Evolutionary conservation across 2,329 filamentous ascomycete genomes (phyloP).

Genomic region (Neonectria ditissima): DNA sequence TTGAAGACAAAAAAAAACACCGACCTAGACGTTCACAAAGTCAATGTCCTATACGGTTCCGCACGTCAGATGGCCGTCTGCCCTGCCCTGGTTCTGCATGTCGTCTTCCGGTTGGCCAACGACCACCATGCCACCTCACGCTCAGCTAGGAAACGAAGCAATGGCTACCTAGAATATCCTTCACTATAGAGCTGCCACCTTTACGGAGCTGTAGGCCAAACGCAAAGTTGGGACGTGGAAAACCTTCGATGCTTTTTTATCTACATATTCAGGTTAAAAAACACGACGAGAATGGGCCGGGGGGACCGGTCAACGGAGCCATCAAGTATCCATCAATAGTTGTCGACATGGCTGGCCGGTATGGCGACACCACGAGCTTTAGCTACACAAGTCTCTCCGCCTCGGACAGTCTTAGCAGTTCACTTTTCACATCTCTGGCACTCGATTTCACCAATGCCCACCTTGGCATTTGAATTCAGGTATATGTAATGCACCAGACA

Average conservation of each 20-base stretch:
- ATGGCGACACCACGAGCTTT: not conserved
- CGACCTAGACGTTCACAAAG: not conserved
- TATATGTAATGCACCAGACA: slow-evolving; percentile 49
- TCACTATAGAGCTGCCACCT: slow-evolving; percentile 3
- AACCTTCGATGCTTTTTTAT: not conserved
- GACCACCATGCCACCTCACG: slow-evolving; percentile 2
- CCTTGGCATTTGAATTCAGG: slow-evolving; percentile 41
- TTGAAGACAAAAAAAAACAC: too few relatives aligned
- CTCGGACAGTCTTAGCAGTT: not conserved
- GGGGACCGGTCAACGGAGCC: not conserved
- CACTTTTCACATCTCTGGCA: not conserved
- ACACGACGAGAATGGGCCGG: not conserved
- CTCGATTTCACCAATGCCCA: slow-evolving; percentile 34
- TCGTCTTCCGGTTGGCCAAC: slow-evolving; percentile 30
- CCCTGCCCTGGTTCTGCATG: not conserved
- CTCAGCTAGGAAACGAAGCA: not conserved
- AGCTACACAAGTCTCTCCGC: not conserved
- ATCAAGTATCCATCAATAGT: not conserved
- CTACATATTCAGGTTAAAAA: not conserved
- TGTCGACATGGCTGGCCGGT: not conserved
- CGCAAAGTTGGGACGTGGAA: not conserved
- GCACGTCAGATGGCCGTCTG: not conserved
- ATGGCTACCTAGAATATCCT: not conserved
- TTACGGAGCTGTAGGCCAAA: not conserved
- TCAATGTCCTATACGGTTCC: not conserved